Evolutionary conservation across 306 rosid genomes (phyloP).

Genomic region (Amphicarpaea edgeworthii): DNA sequence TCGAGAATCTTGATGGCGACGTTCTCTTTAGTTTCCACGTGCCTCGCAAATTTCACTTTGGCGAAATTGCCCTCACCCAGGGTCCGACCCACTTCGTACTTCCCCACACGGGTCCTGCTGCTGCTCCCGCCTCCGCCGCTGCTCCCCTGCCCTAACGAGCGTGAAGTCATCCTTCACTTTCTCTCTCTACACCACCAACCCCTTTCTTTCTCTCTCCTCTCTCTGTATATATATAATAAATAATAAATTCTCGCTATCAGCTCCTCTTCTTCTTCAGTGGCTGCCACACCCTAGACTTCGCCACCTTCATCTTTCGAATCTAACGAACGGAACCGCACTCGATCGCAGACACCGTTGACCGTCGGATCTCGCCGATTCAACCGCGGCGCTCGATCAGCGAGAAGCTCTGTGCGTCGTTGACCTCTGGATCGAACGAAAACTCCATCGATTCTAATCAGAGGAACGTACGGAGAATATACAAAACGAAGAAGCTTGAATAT

Average conservation of each 20-base stretch:
- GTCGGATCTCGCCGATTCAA: constrained; percentile 6
- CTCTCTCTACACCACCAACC: not conserved
- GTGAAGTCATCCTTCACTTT: constrained; percentile 49
- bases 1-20: constrained; percentile 89
- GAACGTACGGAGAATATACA: not conserved
- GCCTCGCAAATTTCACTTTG: constrained; percentile 83
- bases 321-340: not conserved
- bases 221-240: not conserved
- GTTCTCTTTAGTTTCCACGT: constrained; percentile 62
- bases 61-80: constrained; percentile 96
- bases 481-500: no score
- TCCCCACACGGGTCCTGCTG: constrained; percentile 70
- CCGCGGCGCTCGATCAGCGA: not conserved
- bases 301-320: constrained; percentile 52
- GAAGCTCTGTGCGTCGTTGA: not conserved
- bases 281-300: constrained; percentile 90
- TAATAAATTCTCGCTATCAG: constrained; percentile 30
- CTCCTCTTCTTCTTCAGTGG: constrained; percentile 94
- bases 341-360: not conserved
- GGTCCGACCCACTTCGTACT: constrained; percentile 86
- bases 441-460: constrained; percentile 40
- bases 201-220: not conserved
- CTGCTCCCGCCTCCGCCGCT: not conserved
- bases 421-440: constrained; percentile 42
- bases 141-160: constrained; percentile 33